Base-by-base conservation (phyloP, 441 rosid genomes). In the Pelargonium australe region DNA sequence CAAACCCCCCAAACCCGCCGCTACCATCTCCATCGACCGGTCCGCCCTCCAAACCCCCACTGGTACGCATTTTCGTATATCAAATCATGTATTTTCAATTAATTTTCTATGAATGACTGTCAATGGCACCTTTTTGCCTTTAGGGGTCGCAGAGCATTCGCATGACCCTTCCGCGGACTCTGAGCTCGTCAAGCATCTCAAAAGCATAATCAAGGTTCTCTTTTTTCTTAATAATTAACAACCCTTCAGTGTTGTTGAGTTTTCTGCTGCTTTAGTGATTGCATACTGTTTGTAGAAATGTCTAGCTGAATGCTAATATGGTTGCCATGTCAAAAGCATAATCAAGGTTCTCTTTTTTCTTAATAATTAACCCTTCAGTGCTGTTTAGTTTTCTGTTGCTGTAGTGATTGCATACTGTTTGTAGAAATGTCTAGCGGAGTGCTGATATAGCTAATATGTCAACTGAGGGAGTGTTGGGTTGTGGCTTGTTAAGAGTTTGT, bases 101-200 rank as follows among this genome's bases (percentile, higher is more conserved):
- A 19, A 31, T 73, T 64, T 28, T 20, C 8, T 53, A 9, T 25
- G n/a, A 45, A 58, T 58, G 55, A 62, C 9, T 23, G 17, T 51
- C 57, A 49, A 64, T 12, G 64, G 53, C 70, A 13, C 12, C 28
- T 44, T 63, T 34, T 74, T 20, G n/a, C 7, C 17, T 25, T 61
- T n/a, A 12, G 37, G 66, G 44, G 60, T 64, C 74, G 73, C 66
- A 89, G 97, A 80, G 72, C 94, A 88, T 79, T 86, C 89, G 70
- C 95, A 87, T 71, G 89, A 79, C 64, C 78, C 77, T 43, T 62
- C 70, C 7, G 64, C 82, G 23, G 96, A 84, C 14, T 83, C 96
- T 4, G 96, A 87, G 81, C 93, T 94, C 61, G 88, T 83, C 71
- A 89, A 91, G 77, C 96, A 91, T 80, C 96, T 94, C 77, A 89